phyloP scores from a whole-genome alignment of 441 rosid genomes.

The Gossypium schwendimanii region DNA sequence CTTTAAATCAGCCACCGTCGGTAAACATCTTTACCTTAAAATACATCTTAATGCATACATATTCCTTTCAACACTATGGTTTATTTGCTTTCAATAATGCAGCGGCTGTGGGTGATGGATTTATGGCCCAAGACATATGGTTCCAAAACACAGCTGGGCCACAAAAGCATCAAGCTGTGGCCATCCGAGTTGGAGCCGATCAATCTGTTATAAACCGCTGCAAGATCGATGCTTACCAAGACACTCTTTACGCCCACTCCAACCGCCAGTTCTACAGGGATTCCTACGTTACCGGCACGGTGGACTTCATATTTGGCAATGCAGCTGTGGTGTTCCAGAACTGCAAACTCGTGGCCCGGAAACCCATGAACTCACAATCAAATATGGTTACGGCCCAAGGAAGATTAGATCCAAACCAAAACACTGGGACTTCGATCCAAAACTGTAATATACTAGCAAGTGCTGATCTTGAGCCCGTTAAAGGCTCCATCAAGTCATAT shows the following conservation, averaged over 20 bases:
- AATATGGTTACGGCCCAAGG: slow-evolving; percentile 76
- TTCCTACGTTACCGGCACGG: slow-evolving; percentile 36
- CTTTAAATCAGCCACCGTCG: slow-evolving; percentile 52
- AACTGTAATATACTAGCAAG: slow-evolving; percentile 46
- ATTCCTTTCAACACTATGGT: no score
- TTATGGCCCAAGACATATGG: slow-evolving; percentile 69
- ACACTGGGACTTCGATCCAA: slow-evolving; percentile 60
- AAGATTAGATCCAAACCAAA: slow-evolving; percentile 46
- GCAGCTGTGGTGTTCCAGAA: slow-evolving; percentile 56
- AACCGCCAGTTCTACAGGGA: slow-evolving; percentile 66
- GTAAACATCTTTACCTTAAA: slow-evolving; percentile 23
- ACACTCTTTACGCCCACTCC: slow-evolving; percentile 54
- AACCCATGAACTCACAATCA: slow-evolving; percentile 36
- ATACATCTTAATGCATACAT: no score
- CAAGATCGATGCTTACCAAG: slow-evolving; percentile 46
- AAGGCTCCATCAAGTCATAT: slow-evolving; percentile 33
- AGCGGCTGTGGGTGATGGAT: slow-evolving; percentile 69
- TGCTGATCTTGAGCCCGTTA: slow-evolving; percentile 43
- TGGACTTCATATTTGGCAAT: slow-evolving; percentile 60
- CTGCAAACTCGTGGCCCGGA: slow-evolving; percentile 42
- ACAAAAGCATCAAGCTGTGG: slow-evolving; percentile 63
- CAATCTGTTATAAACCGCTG: slow-evolving; percentile 59
- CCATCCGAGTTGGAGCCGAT: slow-evolving; percentile 61
- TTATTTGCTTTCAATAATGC: neutral
- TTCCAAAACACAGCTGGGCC: slow-evolving; percentile 75